Conservation (phyloP, 345 rosid genomes). For the Gossypium stocksii region DNA sequence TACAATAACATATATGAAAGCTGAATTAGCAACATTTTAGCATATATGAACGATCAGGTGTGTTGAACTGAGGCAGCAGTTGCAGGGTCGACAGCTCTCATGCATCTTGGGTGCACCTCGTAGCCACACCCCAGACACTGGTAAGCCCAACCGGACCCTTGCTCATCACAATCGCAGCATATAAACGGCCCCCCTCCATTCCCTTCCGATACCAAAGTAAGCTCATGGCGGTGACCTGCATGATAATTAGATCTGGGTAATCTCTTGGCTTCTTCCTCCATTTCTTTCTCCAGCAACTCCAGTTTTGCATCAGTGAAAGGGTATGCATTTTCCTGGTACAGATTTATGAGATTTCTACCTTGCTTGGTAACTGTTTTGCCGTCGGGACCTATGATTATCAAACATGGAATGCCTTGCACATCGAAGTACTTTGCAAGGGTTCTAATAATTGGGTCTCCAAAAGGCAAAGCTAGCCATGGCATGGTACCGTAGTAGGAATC, state of each 20-base stretch:
- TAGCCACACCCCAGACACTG: slow-evolving; percentile 63
- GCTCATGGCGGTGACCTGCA: slow-evolving; percentile 49
- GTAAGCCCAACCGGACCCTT: slow-evolving; percentile 64
- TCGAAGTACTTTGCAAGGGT: slow-evolving; percentile 41
- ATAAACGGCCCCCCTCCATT: slow-evolving; percentile 59
- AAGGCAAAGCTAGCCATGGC: slow-evolving; percentile 62
- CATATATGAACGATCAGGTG: neutral
- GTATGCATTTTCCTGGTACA: slow-evolving; percentile 47
- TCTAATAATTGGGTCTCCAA: slow-evolving; percentile 36
- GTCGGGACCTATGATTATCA: slow-evolving; percentile 53
- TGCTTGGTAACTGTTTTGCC: slow-evolving; percentile 53
- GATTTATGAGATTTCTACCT: slow-evolving; percentile 45
- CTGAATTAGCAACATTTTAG: neutral
- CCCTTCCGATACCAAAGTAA: slow-evolving; percentile 50
- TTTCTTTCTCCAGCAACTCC: slow-evolving; percentile 35
- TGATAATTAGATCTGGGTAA: slow-evolving; percentile 42
- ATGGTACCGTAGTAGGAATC: slow-evolving; percentile 33
- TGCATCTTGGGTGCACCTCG: slow-evolving; percentile 60
- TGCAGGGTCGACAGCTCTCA: slow-evolving; percentile 24
- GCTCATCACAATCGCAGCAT: slow-evolving; percentile 64
- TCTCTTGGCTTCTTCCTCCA: slow-evolving; percentile 47
- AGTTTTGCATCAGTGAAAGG: slow-evolving; percentile 48
- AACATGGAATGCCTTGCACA: slow-evolving; percentile 49
- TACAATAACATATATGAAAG: neutral
- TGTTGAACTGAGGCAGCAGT: neutral